These are phyloP conservation scores for Metarhizium sp. DNA, from an alignment of 2,329 filamentous ascomycete species.

Conservation along the genomic window DNA sequence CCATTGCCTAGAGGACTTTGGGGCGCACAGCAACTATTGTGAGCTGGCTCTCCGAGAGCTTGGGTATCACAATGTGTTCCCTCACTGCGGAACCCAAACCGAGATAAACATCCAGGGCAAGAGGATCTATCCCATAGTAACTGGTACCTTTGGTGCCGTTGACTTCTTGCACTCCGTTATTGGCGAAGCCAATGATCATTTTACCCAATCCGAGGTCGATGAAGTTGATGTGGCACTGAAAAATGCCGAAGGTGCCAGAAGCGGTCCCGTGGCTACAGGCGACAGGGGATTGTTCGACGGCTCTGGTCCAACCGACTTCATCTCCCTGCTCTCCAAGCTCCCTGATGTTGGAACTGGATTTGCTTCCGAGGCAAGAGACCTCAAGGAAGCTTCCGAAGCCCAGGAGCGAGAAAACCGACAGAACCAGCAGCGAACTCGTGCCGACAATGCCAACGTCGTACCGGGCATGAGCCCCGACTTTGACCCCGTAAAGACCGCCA, in stretches of 20 bases:
- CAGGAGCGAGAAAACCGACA: conserved; percentile 51
- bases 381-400: conserved; percentile 51
- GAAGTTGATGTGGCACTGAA: conserved; percentile 68
- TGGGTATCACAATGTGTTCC: conserved; percentile 71
- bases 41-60: conserved; percentile 70
- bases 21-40: conserved; percentile 76
- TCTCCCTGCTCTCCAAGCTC: conserved; percentile 64
- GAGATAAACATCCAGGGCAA: conserved; percentile 56
- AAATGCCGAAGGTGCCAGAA: conserved; percentile 48
- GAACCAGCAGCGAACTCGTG: conserved; percentile 32
- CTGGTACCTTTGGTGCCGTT: conserved; percentile 66
- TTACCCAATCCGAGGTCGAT: conserved; percentile 76
- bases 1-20: conserved; percentile 71
- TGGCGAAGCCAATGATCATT: conserved; percentile 72
- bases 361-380: conserved; percentile 53
- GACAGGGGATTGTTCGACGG: conserved; percentile 33
- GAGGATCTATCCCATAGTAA: conserved; percentile 65
- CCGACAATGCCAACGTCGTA: conserved; percentile 46
- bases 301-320: conserved; percentile 47
- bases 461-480: conserved; percentile 69
- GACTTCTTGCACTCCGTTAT: conserved; percentile 76
- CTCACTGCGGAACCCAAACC: conserved; percentile 60
- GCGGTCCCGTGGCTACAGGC: conserved; percentile 21
- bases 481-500: conserved; percentile 66
- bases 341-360: conserved; percentile 60